Conservation (phyloP, 2,329 filamentous ascomycete genomes). For the Dothistroma pini region DNA sequence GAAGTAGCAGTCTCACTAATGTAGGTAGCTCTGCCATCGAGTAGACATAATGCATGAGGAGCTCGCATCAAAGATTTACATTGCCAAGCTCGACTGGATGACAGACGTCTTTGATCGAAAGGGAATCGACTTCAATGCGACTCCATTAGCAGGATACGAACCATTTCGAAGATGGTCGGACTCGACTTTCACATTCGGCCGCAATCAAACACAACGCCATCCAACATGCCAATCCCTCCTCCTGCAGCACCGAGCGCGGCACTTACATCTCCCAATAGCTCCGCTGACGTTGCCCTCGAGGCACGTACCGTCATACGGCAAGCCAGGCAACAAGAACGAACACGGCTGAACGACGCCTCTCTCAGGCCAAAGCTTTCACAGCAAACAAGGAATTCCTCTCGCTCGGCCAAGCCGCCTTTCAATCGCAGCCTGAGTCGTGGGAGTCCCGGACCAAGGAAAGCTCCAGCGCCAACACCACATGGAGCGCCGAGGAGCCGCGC, state of each 20-base stretch:
- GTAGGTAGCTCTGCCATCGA: background rate
- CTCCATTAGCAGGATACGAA: conserved; percentile 2
- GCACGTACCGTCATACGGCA: conserved; percentile 4
- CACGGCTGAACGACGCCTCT: background rate
- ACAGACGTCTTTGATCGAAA: background rate
- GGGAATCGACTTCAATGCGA: conserved; percentile 2
- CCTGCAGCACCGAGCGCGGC: background rate
- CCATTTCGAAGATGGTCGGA: conserved; percentile 6
- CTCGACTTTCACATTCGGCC: background rate
- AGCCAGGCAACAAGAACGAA: conserved; percentile 7
- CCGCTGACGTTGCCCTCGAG: background rate
- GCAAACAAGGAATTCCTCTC: conserved; percentile 5
- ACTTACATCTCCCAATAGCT: background rate
- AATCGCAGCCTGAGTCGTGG: background rate
- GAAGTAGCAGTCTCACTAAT: background rate
- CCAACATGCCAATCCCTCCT: conserved; percentile 1
- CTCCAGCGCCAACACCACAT: background rate
- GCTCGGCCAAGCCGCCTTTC: conserved; percentile 1
- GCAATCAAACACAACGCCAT: background rate
- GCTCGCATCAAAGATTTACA: background rate
- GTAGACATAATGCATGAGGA: background rate
- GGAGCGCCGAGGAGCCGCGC: conserved; percentile 5
- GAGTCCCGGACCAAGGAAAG: conserved; percentile 1
- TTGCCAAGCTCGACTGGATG: background rate
- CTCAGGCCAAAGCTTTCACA: conserved; percentile 1